phyloP scores from a whole-genome alignment of 192 early-diverging fungal genomes.

The Podochytrium sp. region DNA sequence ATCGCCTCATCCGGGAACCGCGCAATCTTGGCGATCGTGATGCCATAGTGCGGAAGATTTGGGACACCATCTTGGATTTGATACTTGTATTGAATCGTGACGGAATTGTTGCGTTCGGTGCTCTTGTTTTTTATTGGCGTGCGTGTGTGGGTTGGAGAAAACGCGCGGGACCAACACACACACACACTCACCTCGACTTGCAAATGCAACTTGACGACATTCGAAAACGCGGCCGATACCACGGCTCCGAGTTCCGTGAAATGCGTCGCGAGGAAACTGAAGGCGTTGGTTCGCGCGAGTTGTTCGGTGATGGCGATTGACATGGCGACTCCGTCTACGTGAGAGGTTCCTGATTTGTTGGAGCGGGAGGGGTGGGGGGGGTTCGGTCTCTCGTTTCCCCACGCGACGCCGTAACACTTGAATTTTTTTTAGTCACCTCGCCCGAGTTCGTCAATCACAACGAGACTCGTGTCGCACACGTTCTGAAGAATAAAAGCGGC shows the following conservation, averaged over 20 bases:
- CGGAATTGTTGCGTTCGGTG: background rate
- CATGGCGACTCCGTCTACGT: conserved; percentile 72
- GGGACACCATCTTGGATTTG: conserved; percentile 20
- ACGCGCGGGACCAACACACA: conserved; percentile 19
- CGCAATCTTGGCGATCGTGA: conserved; percentile 21
- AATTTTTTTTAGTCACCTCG: conserved; percentile 39
- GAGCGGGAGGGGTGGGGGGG: background rate
- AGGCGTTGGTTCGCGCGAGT: conserved; percentile 54
- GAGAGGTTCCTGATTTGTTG: conserved; percentile 71
- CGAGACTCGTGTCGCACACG: conserved; percentile 67
- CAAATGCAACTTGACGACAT: conserved; percentile 38
- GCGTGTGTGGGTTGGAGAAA: background rate
- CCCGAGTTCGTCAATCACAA: conserved; percentile 93
- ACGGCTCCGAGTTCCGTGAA: conserved; percentile 44
- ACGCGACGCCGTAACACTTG: background rate
- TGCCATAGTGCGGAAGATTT: conserved; percentile 13
- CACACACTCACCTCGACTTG: conserved; percentile 36
- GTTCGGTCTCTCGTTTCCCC: background rate
- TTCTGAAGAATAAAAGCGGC: conserved; percentile 79
- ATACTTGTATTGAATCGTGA: conserved; percentile 24
- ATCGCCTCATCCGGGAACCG: background rate
- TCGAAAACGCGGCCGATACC: conserved; percentile 3
- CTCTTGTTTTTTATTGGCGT: background rate
- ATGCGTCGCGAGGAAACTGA: conserved; percentile 79
- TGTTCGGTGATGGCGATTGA: conserved; percentile 76